These are phyloP conservation scores for Ogataea neopini DNA, from an alignment of 805 yeast species.

Conservation along the genomic window DNA sequence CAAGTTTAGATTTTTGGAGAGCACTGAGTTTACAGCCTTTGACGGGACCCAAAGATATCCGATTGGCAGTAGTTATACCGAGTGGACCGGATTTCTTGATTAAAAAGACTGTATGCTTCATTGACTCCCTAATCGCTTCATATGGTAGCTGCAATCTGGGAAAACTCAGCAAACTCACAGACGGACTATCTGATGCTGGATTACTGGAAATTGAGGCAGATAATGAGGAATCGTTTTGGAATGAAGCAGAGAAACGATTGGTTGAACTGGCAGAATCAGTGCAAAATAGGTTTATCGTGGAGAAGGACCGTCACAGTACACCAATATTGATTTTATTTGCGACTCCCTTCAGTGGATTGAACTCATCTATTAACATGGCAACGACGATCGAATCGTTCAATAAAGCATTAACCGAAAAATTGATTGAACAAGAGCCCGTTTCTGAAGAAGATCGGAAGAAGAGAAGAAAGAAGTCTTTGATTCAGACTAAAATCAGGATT, in stretches of 20 bases:
- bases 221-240: slow-evolving; percentile 28
- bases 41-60: slow-evolving; percentile 50
- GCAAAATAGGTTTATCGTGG: slow-evolving; percentile 15
- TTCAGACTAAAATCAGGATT: slow-evolving; percentile 10
- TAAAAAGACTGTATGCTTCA: slow-evolving; percentile 37
- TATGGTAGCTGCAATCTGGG: slow-evolving; percentile 56
- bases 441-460: slow-evolving; percentile 28
- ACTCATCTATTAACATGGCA: slow-evolving; percentile 49
- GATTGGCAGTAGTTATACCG: slow-evolving; percentile 46
- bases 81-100: slow-evolving; percentile 28
- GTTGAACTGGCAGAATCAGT: slow-evolving; percentile 13
- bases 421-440: slow-evolving; percentile 16
- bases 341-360: slow-evolving; percentile 42
- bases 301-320: slow-evolving; percentile 6
- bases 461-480: slow-evolving; percentile 27
- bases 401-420: slow-evolving; percentile 28
- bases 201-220: slow-evolving; percentile 24
- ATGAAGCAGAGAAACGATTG: slow-evolving; percentile 26
- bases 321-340: slow-evolving; percentile 55
- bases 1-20: slow-evolving; percentile 56
- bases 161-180: slow-evolving; percentile 18
- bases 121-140: slow-evolving; percentile 42
- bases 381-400: slow-evolving; percentile 50
- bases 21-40: slow-evolving; percentile 57
- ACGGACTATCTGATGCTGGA: slow-evolving; percentile 15